phyloP scores from a whole-genome alignment of 2,329 filamentous ascomycete species.

The Fusarium buxicola region DNA sequence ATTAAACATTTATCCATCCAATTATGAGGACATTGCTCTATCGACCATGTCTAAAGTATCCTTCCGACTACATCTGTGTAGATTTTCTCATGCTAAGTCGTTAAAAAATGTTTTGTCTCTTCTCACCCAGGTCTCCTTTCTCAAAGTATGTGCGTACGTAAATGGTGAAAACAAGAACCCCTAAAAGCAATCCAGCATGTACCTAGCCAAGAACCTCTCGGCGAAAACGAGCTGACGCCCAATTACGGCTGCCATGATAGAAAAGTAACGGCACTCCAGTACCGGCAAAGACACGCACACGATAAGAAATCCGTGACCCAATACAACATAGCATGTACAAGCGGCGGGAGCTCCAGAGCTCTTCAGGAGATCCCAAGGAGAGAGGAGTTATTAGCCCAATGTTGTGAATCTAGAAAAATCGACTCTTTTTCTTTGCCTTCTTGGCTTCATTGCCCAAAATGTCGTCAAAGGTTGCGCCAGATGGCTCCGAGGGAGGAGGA shows the following conservation, averaged over 20 bases:
- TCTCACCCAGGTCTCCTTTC: constrained; percentile 30
- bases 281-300: constrained; percentile 9
- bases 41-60: constrained; percentile 40
- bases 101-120: constrained; percentile 39
- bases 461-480: constrained; percentile 61
- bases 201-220: constrained; percentile 14
- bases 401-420: constrained; percentile 51
- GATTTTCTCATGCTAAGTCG: constrained; percentile 47
- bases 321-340: constrained; percentile 19
- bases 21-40: constrained; percentile 43
- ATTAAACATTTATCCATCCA: constrained; percentile 39
- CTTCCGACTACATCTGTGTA: constrained; percentile 42
- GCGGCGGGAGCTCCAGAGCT: constrained; percentile 8
- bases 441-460: constrained; percentile 54
- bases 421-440: constrained; percentile 56
- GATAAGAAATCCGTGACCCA: constrained; percentile 9
- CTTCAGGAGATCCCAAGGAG: constrained; percentile 14
- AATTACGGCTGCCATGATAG: constrained; percentile 15
- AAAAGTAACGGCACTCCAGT: constrained; percentile 16
- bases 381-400: constrained; percentile 7
- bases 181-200: constrained; percentile 26
- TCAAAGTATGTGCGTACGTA: constrained; percentile 27
- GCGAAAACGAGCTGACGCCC: constrained; percentile 3
- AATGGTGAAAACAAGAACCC: constrained; percentile 14
- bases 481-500: constrained; percentile 34